phyloP scores from a whole-genome alignment of 192 early-diverging fungal genomes.

The Coemansia sp. region DNA sequence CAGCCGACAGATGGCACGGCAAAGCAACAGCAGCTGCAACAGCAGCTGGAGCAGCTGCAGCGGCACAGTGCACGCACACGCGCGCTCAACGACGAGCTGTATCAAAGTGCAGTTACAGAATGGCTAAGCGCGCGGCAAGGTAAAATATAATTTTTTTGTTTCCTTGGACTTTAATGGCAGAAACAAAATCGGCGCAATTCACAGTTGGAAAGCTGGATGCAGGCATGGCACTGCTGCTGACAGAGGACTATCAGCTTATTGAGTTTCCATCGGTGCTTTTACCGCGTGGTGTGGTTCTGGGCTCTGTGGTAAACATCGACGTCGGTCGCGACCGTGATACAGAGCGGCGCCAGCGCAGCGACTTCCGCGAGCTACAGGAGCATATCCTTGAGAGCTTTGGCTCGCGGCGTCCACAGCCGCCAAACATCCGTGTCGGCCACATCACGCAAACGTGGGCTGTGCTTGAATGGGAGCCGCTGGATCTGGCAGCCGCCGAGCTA shows the following conservation, averaged over 20 bases:
- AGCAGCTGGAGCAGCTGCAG: constrained; percentile 41
- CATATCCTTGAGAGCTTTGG: constrained; percentile 79
- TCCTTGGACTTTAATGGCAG: constrained; percentile 19
- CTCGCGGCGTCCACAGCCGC: constrained; percentile 70
- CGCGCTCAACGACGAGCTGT: constrained; percentile 53
- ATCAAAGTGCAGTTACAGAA: constrained; percentile 47
- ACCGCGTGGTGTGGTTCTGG: constrained; percentile 88
- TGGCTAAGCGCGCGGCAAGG: constrained; percentile 27
- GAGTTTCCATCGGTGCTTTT: constrained; percentile 97
- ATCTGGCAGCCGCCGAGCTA: constrained; percentile 76
- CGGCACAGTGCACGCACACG: constrained; percentile 43
- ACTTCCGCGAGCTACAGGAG: constrained; percentile 86
- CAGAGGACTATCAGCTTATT: constrained; percentile 96
- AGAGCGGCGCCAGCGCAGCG: constrained; percentile 75
- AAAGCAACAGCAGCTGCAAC: constrained; percentile 32
- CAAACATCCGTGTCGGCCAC: constrained; percentile 73
- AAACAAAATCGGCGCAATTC: constrained; percentile 58
- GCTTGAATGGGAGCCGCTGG: constrained; percentile 89
- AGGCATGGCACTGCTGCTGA: constrained; percentile 83
- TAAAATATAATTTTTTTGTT: constrained; percentile 1
- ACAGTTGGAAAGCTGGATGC: constrained; percentile 95
- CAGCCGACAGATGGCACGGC: constrained; percentile 15
- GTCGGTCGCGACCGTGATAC: constrained; percentile 86
- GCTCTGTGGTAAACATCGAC: constrained; percentile 94
- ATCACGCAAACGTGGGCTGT: constrained; percentile 83